phyloP scores from a whole-genome alignment of 2,329 filamentous ascomycete genomes.

The Clarireedia homoeocarpa region DNA sequence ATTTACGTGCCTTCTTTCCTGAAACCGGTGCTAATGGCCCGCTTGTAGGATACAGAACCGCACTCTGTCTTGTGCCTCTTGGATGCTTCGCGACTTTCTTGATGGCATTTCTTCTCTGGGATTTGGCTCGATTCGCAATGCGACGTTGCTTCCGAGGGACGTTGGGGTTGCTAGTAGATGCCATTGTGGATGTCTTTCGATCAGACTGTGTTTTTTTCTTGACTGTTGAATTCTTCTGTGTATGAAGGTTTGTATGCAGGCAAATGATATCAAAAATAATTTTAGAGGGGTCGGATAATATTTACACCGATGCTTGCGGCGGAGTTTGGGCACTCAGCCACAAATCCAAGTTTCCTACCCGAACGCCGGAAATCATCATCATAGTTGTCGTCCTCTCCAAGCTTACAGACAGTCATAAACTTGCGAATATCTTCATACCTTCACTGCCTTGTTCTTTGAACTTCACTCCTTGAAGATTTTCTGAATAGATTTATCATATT shows the following conservation, averaged over 20 bases:
- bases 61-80: slow-evolving; percentile 25
- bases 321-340: neutral
- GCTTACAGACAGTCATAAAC: neutral
- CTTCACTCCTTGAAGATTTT: neutral
- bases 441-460: neutral
- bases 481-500: neutral
- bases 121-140: slow-evolving; percentile 25
- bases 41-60: slow-evolving; percentile 27
- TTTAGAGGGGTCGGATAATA: slow-evolving; percentile 1
- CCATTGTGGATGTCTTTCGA: slow-evolving; percentile 20
- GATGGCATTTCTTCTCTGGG: slow-evolving; percentile 25
- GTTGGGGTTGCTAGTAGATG: slow-evolving; percentile 30
- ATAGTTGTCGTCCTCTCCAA: slow-evolving; percentile 1
- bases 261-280: slow-evolving; percentile 2
- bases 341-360: slow-evolving; percentile 5
- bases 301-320: slow-evolving; percentile 5
- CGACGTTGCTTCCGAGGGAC: slow-evolving; percentile 29
- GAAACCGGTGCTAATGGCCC: slow-evolving; percentile 27
- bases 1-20: slow-evolving; percentile 29
- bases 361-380: slow-evolving; percentile 6
- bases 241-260: neutral
- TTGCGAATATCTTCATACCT: neutral
- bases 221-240: neutral
- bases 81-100: slow-evolving; percentile 27
- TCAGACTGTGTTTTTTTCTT: neutral